Base-by-base conservation (phyloP, 352 stramenopile genomes). In the Globisporangium orthogonon region DNA sequence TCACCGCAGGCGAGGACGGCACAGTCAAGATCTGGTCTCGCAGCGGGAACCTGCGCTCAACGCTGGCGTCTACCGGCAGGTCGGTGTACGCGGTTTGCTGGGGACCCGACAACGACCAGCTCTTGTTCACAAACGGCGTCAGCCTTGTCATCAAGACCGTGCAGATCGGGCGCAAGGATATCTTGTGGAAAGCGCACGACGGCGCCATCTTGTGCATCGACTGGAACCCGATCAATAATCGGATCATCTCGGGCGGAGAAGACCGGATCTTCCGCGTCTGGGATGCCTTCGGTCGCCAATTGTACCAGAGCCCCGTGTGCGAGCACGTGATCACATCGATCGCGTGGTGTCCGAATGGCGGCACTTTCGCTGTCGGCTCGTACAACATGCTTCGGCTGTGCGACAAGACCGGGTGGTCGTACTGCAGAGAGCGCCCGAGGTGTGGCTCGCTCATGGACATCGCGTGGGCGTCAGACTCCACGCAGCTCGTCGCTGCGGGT, bases 361-460 rank as follows among this genome's bases (percentile, higher is more conserved):
- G 81, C 39, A 84, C 68, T 17, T 98, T 98, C 62, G 89, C 87
- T 9, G 93, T 97, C 3, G 94, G 93, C 7, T 91, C 86, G 9
- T 98, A 90, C 72, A 95, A 98, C 62, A 81, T 95, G 61, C 70
- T 98, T n/a, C 69, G 86, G 3, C 70, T 98, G 35, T 98, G 93
- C 61, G 93, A 98, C 58, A 86, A 95, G 61, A 97, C 86, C 0
- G 94, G 94, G 1, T 98, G 89, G 91, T 96, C 83, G 7, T 91
- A 92, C 58, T 91, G 83, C 54, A 76, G 91, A 31, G 88, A 97
- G 54, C 69, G 87, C 5, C 80, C 82, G 6, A 69, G 76, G 29
- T 81, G 74, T 18, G 91, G 91, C 23, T 98, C 89, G 13, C 63
- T 98, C 17, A 87, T 97, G 70, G 74, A 86, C 53, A 78, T 97